Conservation (phyloP, 768 basidiomycete genomes). For the Saitozyma podzolica region DNA sequence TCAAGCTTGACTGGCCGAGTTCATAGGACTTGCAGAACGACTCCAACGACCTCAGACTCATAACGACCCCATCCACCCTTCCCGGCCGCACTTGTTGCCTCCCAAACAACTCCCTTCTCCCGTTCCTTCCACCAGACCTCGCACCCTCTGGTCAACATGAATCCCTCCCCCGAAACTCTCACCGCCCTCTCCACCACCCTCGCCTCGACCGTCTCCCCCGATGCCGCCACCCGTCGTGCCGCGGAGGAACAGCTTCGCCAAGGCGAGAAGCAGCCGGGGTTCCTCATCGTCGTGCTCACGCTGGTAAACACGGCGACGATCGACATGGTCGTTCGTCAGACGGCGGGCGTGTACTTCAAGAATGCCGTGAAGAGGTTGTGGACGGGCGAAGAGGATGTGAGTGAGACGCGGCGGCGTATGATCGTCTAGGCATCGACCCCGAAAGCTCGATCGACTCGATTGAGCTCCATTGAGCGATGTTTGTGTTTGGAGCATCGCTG, state of each 20-base stretch:
- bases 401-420: conserved; percentile 49
- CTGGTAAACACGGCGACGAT: conserved; percentile 66
- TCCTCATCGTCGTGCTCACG: conserved; percentile 72
- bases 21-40: too few relatives aligned
- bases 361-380: conserved; percentile 83
- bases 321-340: conserved; percentile 69
- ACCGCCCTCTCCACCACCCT: conserved; percentile 42
- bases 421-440: too few relatives aligned
- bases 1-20: too few relatives aligned
- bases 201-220: conserved; percentile 69
- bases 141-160: background rate
- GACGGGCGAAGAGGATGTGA: conserved; percentile 64
- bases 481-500: background rate
- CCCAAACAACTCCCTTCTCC: too few relatives aligned
- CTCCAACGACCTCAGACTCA: too few relatives aligned
- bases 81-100: too few relatives aligned
- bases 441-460: too few relatives aligned
- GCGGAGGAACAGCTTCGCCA: conserved; percentile 75
- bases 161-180: conserved; percentile 33
- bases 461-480: background rate
- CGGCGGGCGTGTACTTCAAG: conserved; percentile 88
- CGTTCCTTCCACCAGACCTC: too few relatives aligned
- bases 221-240: conserved; percentile 68
- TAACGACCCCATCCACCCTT: too few relatives aligned
- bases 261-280: conserved; percentile 71